Evolutionary conservation across 2,329 filamentous ascomycete genomes (phyloP).

Genomic region (Aspergillus sp.): DNA sequence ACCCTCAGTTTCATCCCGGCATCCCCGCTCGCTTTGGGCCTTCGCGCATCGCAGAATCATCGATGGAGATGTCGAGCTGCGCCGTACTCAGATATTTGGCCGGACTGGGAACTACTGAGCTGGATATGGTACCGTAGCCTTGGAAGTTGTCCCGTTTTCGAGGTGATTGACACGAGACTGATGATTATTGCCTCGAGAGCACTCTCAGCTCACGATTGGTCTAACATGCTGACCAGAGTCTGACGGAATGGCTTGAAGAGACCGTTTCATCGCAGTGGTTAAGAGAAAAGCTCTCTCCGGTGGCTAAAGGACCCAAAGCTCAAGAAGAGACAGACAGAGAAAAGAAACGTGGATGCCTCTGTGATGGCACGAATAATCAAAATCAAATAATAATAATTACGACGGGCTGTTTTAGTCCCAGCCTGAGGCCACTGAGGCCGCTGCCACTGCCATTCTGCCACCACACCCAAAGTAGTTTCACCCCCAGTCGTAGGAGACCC

Average conservation of each 20-base stretch:
- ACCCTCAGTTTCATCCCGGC: slow-evolving; percentile 9
- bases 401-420: neutral
- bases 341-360: neutral
- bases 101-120: neutral
- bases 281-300: neutral
- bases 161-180: slow-evolving; percentile 1
- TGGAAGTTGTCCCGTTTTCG: slow-evolving; percentile 7
- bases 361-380: neutral
- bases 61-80: neutral
- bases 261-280: neutral
- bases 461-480: slow-evolving; percentile 12
- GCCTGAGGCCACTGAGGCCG: neutral
- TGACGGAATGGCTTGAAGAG: slow-evolving; percentile 1
- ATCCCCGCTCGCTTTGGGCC: slow-evolving; percentile 15
- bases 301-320: neutral
- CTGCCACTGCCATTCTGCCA: neutral
- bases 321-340: no score
- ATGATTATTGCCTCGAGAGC: neutral
- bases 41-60: slow-evolving; percentile 17
- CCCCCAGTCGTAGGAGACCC: slow-evolving; percentile 13
- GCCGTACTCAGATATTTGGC: slow-evolving; percentile 2
- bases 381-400: slow-evolving; percentile 2
- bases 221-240: neutral
- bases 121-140: slow-evolving; percentile 14
- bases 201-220: neutral